A percentile compares a stretch with the other conserved stretches of the same genome.
Conservation (phyloP, 176 grass and related monocot species). For the Eleusine coracana region DNA sequence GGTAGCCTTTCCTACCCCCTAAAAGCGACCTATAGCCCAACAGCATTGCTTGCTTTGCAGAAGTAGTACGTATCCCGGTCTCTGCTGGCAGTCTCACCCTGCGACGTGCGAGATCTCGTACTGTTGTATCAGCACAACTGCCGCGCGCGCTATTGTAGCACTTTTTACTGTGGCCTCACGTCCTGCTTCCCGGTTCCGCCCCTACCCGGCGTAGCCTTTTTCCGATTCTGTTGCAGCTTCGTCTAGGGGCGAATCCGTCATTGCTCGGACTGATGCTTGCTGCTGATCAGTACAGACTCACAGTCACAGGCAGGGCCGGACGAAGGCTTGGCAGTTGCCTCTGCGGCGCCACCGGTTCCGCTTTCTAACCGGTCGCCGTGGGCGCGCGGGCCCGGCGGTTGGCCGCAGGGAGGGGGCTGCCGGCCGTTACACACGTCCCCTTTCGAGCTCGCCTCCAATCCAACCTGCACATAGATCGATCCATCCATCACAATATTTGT, state of each 20-base stretch:
- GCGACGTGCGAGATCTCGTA: neutral
- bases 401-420: slow-evolving; percentile 28
- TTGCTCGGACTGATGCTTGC: neutral
- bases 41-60: too few species aligned
- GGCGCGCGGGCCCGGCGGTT: slow-evolving; percentile 24
- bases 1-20: neutral
- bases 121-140: neutral
- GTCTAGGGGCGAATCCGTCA: slow-evolving; percentile 50
- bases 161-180: neutral
- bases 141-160: neutral
- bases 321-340: too few species aligned
- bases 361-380: slow-evolving; percentile 44
- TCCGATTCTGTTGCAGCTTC: slow-evolving; percentile 18
- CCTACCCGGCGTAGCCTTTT: slow-evolving; percentile 40
- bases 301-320: too few species aligned
- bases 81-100: neutral
- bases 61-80: neutral
- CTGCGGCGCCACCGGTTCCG: neutral
- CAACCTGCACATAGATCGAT: too few species aligned
- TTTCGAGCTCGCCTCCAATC: neutral
- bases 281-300: too few species aligned
- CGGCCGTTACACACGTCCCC: slow-evolving; percentile 47
- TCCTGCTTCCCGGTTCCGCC: neutral
- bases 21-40: too few species aligned
- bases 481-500: neutral